Percentiles rank a stretch among this genome's conserved stretches.
Evolutionary conservation across 306 rosid species (phyloP).

Genomic region (Alnus rubra): DNA sequence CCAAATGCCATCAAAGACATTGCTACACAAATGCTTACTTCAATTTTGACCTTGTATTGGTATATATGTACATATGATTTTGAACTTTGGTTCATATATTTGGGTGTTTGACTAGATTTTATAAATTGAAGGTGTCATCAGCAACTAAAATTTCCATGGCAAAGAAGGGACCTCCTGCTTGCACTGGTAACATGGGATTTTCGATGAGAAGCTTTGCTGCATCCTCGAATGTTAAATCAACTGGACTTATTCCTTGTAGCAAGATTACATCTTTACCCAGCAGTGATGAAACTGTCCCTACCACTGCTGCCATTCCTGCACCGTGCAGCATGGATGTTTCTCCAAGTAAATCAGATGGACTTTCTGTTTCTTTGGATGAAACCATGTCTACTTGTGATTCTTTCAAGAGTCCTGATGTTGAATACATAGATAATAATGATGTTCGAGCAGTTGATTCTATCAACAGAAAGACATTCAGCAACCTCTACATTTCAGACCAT

Average conservation of each 20-base stretch:
- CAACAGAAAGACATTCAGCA: slow-evolving; percentile 68
- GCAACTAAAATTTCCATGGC: slow-evolving; percentile 61
- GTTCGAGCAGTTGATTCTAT: slow-evolving; percentile 59
- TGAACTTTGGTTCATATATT: neutral
- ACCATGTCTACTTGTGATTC: slow-evolving; percentile 85
- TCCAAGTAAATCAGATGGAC: slow-evolving; percentile 75
- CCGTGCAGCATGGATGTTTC: slow-evolving; percentile 61
- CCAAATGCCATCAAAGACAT: neutral
- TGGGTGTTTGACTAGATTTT: slow-evolving; percentile 6
- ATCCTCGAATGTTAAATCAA: slow-evolving; percentile 43
- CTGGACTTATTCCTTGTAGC: slow-evolving; percentile 38
- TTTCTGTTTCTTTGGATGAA: slow-evolving; percentile 82
- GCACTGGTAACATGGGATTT: slow-evolving; percentile 28
- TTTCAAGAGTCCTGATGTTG: slow-evolving; percentile 83
- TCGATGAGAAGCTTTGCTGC: slow-evolving; percentile 31
- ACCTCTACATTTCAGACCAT: slow-evolving; percentile 65
- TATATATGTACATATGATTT: neutral
- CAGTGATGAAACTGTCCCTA: slow-evolving; percentile 37
- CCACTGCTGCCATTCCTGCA: slow-evolving; percentile 24
- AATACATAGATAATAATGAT: slow-evolving; percentile 74
- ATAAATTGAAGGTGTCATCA: slow-evolving; percentile 52
- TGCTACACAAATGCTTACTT: neutral
- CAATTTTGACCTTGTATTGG: neutral
- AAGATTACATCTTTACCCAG: slow-evolving; percentile 37
- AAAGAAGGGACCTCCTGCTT: slow-evolving; percentile 51